Evolutionary conservation across 1,139 yeast species (phyloP), one percentile per base, ranked within the genome.

Genomic region (Pneumocystis oryctolagi): DNA sequence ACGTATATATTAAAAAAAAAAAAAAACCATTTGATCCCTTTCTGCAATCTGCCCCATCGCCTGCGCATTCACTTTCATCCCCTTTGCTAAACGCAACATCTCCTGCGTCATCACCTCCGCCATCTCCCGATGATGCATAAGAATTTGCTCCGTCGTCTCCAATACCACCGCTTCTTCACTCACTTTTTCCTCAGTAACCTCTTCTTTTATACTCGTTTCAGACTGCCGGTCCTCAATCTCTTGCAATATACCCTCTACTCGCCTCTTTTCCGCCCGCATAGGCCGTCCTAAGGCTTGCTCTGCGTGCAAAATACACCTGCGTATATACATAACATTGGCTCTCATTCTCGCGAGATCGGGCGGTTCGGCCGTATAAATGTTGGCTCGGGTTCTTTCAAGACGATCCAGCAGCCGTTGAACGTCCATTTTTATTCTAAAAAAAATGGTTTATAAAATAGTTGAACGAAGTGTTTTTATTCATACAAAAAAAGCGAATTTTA

Each of bases 1-100:
- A 5, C 31, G 3, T 5, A 47, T 47, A 47, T 25, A 47, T 47
- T 47, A 25, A 25, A 1, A 16, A 14, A 47, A n/a, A n/a, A 14
- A 9, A 6, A 30, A 6, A 20, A 47, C 55, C 16, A 12, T 12
- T 47, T 47, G 28, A 65, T 76, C 79, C 28, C 68, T 64, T 18
- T 71, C 69, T 30, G 76, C 68, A 67, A 75, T 79, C 20, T 70
- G 71, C 30, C 72, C 71, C 64, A 76, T 77, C 65, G 76, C 74
- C 68, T 76, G 73, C 56, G 82, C 83, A 64, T 74, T 77, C 59
- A 76, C 75, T 72, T 82, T 78, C 68, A 83, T 80, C n/a, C 75
- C 75, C 63, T 78, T 75, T 2, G 79, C 82, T 71, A 75, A 78
- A 53, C 73, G 75, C 34, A 82, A 76, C 69, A 83, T 80, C 75